Evolutionary conservation across 768 basidiomycete genomes (phyloP), one percentile per base, ranked within the genome.

Genomic region (Tubosaeta brunneosetosa): DNA sequence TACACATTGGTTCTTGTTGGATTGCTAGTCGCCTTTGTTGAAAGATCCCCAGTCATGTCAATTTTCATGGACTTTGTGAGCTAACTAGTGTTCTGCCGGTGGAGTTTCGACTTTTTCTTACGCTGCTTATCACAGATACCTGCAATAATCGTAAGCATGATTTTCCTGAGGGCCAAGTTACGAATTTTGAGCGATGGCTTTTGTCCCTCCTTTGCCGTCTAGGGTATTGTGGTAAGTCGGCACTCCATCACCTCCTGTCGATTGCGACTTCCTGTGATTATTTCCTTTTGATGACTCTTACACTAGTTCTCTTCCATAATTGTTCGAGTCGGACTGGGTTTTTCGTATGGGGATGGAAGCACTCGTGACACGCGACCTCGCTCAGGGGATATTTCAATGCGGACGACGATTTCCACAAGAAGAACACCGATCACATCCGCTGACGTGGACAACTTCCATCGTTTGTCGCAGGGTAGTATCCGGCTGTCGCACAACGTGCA

Each of bases 261-360:
- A 29, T 29, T 6, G 29, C 29, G 6, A 29, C 6, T 29, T 6
- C 29, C 6, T 9, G 9, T 9, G 4, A 2, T 29, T 29, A 22
- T 22, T 22, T 22, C 22, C 22, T 22, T 22, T 22, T 22, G 22
- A 22, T 9, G 6, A 14, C 13, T 36, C 13, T 25, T 12, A 19
- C 17, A 7, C 29, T 43, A 50, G 49, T 66, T 62, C 50, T 62
- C 65, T 33, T 60, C 55, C 22, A 57, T 66, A 8, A 63, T 66
- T 41, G 57, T 64, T 32, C 65, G 63, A 27, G 53, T 64, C 6
- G 58, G 58, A 27, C 33, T 56, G 4, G 58, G 61, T 17, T 38
- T 60, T 31, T 60, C 55, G 19, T 52, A 55, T n/a, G 61, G 55
- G 8, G 25, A 43, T 29, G 7, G 14, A 9, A 58, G 50, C 26